Percentiles rank a stretch among this genome's conserved stretches.
Conservation (phyloP, 1,284 basidiomycete species). For the Mrakiaceae sp. region DNA sequence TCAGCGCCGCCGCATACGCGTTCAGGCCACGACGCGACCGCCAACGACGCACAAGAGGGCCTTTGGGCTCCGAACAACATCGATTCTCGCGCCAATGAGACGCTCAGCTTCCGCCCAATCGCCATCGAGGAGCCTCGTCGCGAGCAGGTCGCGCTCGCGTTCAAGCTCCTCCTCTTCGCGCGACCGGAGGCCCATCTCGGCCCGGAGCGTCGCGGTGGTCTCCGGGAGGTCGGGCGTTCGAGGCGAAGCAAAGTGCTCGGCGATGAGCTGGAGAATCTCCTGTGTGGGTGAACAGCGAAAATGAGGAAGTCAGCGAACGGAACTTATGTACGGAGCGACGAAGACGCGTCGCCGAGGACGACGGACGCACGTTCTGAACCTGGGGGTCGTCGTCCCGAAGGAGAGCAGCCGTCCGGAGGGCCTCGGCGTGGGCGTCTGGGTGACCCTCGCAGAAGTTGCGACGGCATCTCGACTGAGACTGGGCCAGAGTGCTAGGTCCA, state of each 20-base stretch:
- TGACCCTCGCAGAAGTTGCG: background rate
- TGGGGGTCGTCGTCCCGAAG: constrained; percentile 1
- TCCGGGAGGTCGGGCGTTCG: constrained; percentile 25
- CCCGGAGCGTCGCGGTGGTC: constrained; percentile 33
- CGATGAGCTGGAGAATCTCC: constrained; percentile 34
- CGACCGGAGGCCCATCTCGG: constrained; percentile 30
- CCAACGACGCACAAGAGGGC: constrained; percentile 33
- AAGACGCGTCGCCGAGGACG: background rate
- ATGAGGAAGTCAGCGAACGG: background rate
- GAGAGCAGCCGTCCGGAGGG: background rate
- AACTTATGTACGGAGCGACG: background rate
- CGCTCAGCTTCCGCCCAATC: constrained; percentile 38
- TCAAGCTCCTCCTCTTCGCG: constrained; percentile 27
- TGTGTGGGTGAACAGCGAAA: constrained; percentile 2
- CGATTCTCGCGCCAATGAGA: constrained; percentile 28
- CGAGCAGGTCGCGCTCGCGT: constrained; percentile 33
- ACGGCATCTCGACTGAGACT: background rate
- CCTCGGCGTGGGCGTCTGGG: background rate
- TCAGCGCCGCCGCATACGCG: background rate
- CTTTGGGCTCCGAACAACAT: constrained; percentile 37
- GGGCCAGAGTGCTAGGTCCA: no score
- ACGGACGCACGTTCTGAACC: background rate
- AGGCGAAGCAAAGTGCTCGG: constrained; percentile 36
- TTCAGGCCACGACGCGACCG: background rate
- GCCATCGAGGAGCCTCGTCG: constrained; percentile 37